Base-by-base conservation (phyloP, 2,329 filamentous ascomycete species). In the Colletotrichum abscissum region DNA sequence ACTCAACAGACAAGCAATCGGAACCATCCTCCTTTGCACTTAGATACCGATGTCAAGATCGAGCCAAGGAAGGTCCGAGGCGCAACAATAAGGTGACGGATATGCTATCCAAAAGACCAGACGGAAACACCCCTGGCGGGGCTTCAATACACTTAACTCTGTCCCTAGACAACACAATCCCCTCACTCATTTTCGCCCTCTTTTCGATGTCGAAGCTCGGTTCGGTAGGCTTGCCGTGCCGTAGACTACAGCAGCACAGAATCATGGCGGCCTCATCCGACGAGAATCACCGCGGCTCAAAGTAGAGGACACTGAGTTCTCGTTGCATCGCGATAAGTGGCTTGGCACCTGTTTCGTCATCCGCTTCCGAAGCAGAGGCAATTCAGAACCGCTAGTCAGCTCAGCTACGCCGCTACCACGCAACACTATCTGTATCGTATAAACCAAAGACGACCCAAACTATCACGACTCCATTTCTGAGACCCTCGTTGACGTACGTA, bases 111-210 rank as follows among this genome's bases (percentile, higher is more conserved):
- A 54, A 69, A 73, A 73, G 67, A 73, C 67, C 70, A 65, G 70
- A 73, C 56, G 70, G 70, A 73, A 73, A 73, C 70, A 62, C 59
- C 64, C 58, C 46, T 33, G 38, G 69, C 69, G 64, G 64, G 64
- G 64, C 28, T 57, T 38, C 42, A 38, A 24, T 26, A 55, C 26
- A 38, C 33, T 63, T 6, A 55, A 63, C 65, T 59, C 38, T 24
- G 52, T 63, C 69, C 38, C 46, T 54, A 11, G 16, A 58, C 59
- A 64, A 46, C 65, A 49, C 28, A 26, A 64, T 64, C 38, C 38
- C 66, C 54, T 63, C 57, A 16, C 28, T 56, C 56, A 19, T 49
- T 49, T 49, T 49, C 6, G 19, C 16, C 42, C 42, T 49, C 42
- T 19, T 49, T 49, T 49, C 19, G 19, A 49, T 49, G 42, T n/a